phyloP scores from a whole-genome alignment of 495 filamentous ascomycete genomes.

The Chaetomidium leptoderma region DNA sequence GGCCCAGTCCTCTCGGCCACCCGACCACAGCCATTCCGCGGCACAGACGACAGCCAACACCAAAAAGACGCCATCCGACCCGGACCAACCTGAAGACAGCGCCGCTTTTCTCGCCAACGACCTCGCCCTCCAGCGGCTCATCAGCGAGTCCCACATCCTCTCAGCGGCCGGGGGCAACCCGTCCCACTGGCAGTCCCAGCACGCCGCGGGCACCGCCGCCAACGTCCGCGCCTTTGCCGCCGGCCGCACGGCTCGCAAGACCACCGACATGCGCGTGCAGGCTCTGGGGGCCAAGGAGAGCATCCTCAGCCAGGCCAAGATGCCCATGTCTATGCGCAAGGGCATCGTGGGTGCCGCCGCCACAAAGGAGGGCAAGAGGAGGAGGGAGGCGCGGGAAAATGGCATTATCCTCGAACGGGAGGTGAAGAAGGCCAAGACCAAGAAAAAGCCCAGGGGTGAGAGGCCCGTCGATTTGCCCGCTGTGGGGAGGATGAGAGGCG shows the following conservation, averaged over 20 bases:
- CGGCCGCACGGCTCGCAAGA: constrained; percentile 58
- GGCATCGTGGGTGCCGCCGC: constrained; percentile 66
- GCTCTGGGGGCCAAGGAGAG: constrained; percentile 73
- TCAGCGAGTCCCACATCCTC: constrained; percentile 89
- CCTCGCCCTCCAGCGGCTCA: constrained; percentile 80
- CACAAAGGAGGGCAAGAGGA: constrained; percentile 62
- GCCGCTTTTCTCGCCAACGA: constrained; percentile 76
- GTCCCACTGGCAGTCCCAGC: constrained; percentile 30
- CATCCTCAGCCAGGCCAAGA: constrained; percentile 68
- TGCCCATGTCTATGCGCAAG: constrained; percentile 76
- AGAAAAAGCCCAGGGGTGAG: constrained; percentile 45
- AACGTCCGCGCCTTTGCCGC: constrained; percentile 32
- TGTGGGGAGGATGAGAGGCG: constrained; percentile 74
- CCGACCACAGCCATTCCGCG: constrained; percentile 28
- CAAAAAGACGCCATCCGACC: constrained; percentile 32
- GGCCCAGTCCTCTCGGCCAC: constrained; percentile 41
- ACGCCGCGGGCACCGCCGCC: constrained; percentile 20
- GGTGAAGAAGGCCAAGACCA: constrained; percentile 32
- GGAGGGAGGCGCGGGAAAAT: constrained; percentile 79
- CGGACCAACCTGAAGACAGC: constrained; percentile 46
- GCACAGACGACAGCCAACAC: constrained; percentile 23
- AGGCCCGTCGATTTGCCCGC: constrained; percentile 67
- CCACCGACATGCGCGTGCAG: constrained; percentile 75
- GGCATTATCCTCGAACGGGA: constrained; percentile 83
- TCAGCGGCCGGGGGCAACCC: constrained; percentile 59